Percentiles rank a stretch among this genome's conserved stretches.
Evolutionary conservation across 768 basidiomycete genomes (phyloP).

Genomic region (Cystobasidium tubakii): DNA sequence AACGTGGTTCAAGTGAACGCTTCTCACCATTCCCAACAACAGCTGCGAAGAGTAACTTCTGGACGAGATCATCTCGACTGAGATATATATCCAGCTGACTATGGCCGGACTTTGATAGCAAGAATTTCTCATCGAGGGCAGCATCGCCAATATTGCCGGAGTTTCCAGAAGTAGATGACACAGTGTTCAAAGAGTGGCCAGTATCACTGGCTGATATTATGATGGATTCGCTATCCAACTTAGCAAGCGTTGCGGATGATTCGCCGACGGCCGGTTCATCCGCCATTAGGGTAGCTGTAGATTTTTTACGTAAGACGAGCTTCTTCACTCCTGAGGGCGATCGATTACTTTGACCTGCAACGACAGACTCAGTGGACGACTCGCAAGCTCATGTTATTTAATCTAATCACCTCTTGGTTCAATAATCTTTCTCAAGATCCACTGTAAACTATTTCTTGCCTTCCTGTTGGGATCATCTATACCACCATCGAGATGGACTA

Average conservation of each 20-base stretch:
- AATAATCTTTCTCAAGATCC: conserved; percentile 63
- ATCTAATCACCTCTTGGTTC: conserved; percentile 50
- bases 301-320: background rate
- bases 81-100: conserved; percentile 43
- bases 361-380: background rate
- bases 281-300: background rate
- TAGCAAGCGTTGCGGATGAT: background rate
- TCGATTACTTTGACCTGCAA: background rate
- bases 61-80: conserved; percentile 42
- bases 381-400: too few species aligned
- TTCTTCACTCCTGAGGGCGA: conserved; percentile 1
- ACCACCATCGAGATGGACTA: conserved; percentile 48
- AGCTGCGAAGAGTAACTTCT: conserved; percentile 46
- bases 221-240: background rate
- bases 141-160: background rate
- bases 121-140: background rate
- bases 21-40: conserved; percentile 44
- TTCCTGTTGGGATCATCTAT: conserved; percentile 61
- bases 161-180: background rate
- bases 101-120: background rate
- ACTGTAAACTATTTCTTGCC: conserved; percentile 69
- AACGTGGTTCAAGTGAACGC: background rate
- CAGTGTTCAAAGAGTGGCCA: background rate
- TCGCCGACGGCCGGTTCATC: background rate
- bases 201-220: background rate